Conservation (phyloP, 441 rosid genomes). For the Corymbia calophylla region DNA sequence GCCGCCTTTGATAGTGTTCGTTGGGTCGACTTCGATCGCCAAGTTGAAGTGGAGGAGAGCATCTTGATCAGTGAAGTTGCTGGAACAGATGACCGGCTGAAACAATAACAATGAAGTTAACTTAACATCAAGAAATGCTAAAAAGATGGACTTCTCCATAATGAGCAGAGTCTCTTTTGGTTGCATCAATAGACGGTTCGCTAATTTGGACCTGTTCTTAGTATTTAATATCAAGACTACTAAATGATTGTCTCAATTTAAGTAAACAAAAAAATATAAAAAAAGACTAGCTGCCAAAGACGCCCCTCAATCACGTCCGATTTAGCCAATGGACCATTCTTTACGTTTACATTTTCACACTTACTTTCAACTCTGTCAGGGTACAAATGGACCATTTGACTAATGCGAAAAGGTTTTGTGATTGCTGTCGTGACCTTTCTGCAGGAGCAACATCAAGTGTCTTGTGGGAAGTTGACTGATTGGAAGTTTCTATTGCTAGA, state of each 20-base stretch:
- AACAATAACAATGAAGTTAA: neutral
- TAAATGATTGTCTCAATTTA: neutral
- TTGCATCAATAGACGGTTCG: neutral
- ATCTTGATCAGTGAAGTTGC: neutral
- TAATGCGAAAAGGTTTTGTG: neutral
- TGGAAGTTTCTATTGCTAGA: neutral
- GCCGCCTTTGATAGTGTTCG: neutral
- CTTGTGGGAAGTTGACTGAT: accelerated
- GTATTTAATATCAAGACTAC: neutral
- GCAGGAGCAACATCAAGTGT: too few species aligned
- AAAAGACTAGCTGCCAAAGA: neutral
- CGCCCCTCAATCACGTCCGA: neutral
- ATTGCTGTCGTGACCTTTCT: neutral
- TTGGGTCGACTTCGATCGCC: neutral
- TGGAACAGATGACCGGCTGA: neutral
- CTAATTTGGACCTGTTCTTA: accelerated
- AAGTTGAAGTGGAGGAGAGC: neutral
- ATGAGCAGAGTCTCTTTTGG: neutral
- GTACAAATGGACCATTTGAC: neutral
- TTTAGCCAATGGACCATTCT: neutral
- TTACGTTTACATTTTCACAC: neutral
- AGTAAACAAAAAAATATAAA: neutral
- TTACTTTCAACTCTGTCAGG: neutral
- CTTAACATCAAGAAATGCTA: neutral
- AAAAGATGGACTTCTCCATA: neutral